Evolutionary conservation across 2,329 filamentous ascomycete genomes (phyloP), one percentile per base, ranked within the genome.

Genomic region (Albifimbria verrucaria): DNA sequence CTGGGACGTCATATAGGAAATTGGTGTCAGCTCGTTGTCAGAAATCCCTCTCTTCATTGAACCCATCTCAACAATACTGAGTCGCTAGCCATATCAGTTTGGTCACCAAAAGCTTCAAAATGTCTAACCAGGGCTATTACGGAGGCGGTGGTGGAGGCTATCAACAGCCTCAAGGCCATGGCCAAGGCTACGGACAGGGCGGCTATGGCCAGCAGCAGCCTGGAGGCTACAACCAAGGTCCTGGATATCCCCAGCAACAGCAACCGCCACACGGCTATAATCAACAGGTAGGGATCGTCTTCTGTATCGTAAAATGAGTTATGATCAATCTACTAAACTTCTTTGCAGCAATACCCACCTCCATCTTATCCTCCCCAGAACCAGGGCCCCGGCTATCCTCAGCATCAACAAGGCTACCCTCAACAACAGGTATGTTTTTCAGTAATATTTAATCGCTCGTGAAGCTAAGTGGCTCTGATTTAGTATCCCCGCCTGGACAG

Each of bases 121-220:
- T 74, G 72, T 72, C 72, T 10, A 59, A 65, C 44, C 62, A 70
- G 52, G 69, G 72, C 42, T 73, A 72, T 57, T 74, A 73, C 65
- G 67, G 68, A 55, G 62, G 59, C 51, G 61, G 62, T 42, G 61
- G 62, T 56, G 53, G 60, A 53, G 48, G 53, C 21, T 23, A 46
- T 11, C 18, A 46, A 10, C n/a, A 55, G 21, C 59, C 60, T n/a
- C 55, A 62, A 18, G 52, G 53, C 26, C 53, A 60, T 51, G 52
- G 57, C 32, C 59, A 59, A 43, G 57, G 55, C 23, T 53, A 63
- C 46, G 55, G 57, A 28, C 56, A 61, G 39, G 60, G 56, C 51
- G 55, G 55, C 20, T 53, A 60, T 44, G 42, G 41, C 43, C 59
- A 64, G n/a, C 64, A 62, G 48, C 63, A 61, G 47, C 52, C 60